These are phyloP conservation scores for Pichia sp. DNA, from an alignment of 1,139 yeast genomes.

Conservation along the genomic window DNA sequence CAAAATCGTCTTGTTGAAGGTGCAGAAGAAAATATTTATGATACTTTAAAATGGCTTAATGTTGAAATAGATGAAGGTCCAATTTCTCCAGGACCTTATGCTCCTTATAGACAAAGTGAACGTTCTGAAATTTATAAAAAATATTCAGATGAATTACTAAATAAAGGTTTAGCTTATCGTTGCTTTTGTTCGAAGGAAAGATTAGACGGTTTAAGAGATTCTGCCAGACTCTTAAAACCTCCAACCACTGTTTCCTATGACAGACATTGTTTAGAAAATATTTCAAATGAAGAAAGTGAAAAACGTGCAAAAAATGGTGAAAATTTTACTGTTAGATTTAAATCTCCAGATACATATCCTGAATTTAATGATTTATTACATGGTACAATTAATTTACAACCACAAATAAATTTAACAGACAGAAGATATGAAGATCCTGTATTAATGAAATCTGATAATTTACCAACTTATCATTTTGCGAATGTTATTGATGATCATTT, in stretches of 20 bases:
- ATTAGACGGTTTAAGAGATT: conserved; percentile 54
- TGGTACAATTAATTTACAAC: conserved; percentile 70
- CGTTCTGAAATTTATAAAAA: conserved; percentile 56
- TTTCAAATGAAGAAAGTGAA: conserved; percentile 38
- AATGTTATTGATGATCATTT: conserved; percentile 91
- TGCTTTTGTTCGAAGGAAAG: conserved; percentile 87
- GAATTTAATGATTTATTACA: conserved; percentile 66
- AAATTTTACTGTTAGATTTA: conserved; percentile 49
- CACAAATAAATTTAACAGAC: conserved; percentile 66
- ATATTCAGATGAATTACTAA: conserved; percentile 52
- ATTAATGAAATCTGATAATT: conserved; percentile 79
- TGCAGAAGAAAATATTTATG: conserved; percentile 77
- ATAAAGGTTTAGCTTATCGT: conserved; percentile 69
- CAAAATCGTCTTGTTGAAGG: conserved; percentile 67
- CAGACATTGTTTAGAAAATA: conserved; percentile 54
- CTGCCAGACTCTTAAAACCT: conserved; percentile 71
- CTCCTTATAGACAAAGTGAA: conserved; percentile 83
- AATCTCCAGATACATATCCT: conserved; percentile 67
- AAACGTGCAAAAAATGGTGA: conserved; percentile 31
- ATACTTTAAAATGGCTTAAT: conserved; percentile 73
- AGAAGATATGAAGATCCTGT: conserved; percentile 86
- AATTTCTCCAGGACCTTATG: conserved; percentile 52
- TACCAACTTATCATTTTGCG: conserved; percentile 96
- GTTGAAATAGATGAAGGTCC: conserved; percentile 82
- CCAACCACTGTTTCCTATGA: conserved; percentile 93